Conservation (phyloP, 768 basidiomycete genomes). For the Daedalea quercina region DNA sequence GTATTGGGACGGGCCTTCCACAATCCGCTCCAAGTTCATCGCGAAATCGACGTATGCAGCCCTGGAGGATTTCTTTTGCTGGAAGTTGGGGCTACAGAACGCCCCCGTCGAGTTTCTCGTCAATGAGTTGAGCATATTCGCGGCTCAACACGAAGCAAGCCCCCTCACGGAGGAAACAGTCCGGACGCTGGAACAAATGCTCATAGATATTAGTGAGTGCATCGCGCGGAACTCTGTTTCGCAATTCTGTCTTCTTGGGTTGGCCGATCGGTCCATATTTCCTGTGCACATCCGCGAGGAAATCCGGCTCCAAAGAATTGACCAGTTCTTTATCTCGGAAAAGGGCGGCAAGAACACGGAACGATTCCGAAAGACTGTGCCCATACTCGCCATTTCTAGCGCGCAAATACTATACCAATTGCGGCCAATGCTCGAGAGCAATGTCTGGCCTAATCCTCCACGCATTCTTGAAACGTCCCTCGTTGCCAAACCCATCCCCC, state of each 20-base stretch:
- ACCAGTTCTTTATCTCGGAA: conserved; percentile 19
- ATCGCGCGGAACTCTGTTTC: neutral
- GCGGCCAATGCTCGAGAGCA: conserved; percentile 8
- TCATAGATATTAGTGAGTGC: conserved; percentile 10
- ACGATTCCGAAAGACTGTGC: conserved; percentile 7
- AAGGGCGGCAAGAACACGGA: conserved; percentile 7
- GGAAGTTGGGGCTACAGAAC: conserved; percentile 9
- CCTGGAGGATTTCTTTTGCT: conserved; percentile 12
- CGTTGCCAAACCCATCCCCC: neutral
- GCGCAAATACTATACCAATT: conserved; percentile 1
- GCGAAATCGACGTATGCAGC: conserved; percentile 9
- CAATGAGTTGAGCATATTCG: conserved; percentile 11
- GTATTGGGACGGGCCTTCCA: conserved; percentile 17
- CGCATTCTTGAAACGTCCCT: neutral
- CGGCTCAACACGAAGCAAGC: neutral
- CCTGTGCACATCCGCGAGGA: conserved; percentile 4
- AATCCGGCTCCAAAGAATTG: conserved; percentile 1
- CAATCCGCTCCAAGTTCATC: conserved; percentile 12
- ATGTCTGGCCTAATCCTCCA: neutral
- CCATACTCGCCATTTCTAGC: conserved; percentile 7
- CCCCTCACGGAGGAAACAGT: neutral
- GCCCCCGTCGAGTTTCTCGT: conserved; percentile 11
- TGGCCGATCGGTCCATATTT: conserved; percentile 6
- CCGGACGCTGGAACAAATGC: conserved; percentile 9
- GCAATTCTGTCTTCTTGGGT: conserved; percentile 1